Percentiles rank a stretch among this genome's conserved stretches.
Evolutionary conservation across 2,329 filamentous ascomycete genomes (phyloP).

Genomic region (Taxawa tesnikishii): DNA sequence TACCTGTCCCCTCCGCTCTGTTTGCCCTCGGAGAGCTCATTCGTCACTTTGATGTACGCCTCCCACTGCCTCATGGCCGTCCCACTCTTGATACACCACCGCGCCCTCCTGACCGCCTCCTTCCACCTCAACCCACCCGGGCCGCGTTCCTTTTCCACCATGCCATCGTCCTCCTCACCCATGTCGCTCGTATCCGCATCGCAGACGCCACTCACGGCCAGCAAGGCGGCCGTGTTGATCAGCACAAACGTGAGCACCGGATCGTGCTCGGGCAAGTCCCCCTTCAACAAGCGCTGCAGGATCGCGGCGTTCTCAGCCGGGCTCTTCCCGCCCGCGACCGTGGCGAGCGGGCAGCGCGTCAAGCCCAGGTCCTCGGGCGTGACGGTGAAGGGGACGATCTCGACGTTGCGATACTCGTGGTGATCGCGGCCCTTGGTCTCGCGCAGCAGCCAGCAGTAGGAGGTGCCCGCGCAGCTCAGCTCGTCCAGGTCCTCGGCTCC

Average conservation of each 20-base stretch:
- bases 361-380: conserved; percentile 82
- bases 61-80: conserved; percentile 75
- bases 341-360: conserved; percentile 55
- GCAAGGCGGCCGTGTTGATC: conserved; percentile 80
- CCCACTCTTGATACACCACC: conserved; percentile 79
- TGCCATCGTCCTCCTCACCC: conserved; percentile 68
- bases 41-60: conserved; percentile 73
- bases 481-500: conserved; percentile 93
- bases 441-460: conserved; percentile 75
- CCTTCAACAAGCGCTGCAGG: conserved; percentile 61
- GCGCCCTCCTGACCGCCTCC: conserved; percentile 76
- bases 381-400: conserved; percentile 66
- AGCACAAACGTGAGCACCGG: conserved; percentile 89
- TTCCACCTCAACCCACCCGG: conserved; percentile 88
- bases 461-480: conserved; percentile 78
- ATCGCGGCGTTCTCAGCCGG: conserved; percentile 82
- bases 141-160: conserved; percentile 69
- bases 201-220: conserved; percentile 77
- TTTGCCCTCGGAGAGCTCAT: conserved; percentile 25
- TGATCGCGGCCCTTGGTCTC: conserved; percentile 33
- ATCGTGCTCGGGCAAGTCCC: conserved; percentile 61
- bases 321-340: conserved; percentile 74
- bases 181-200: conserved; percentile 71
- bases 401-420: conserved; percentile 32
- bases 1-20: too few relatives aligned